Evolutionary conservation across 441 rosid species (phyloP).

Genomic region (Arabidopsis lyrata): DNA sequence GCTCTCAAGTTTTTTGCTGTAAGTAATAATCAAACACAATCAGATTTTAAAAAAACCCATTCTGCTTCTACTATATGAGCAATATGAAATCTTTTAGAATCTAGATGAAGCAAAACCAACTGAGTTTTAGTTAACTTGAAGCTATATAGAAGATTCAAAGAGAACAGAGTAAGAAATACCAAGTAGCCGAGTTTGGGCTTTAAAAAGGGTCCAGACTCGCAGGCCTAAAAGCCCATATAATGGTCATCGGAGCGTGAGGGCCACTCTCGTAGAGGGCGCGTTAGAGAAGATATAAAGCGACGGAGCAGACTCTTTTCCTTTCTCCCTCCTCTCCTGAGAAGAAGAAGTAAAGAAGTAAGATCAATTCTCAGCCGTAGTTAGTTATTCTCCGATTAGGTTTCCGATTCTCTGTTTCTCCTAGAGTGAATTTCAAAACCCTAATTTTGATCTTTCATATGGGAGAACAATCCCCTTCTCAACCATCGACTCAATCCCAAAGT

Average conservation of each 20-base stretch:
- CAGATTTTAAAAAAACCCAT: neutral
- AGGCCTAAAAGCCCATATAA: neutral
- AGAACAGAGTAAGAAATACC: neutral
- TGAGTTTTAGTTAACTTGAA: neutral
- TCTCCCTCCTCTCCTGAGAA: neutral
- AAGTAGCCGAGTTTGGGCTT: neutral
- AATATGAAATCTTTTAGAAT: neutral
- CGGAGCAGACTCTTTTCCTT: neutral
- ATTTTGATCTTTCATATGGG: neutral
- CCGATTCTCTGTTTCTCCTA: neutral
- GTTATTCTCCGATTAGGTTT: neutral
- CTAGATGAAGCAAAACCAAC: neutral
- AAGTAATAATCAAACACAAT: neutral
- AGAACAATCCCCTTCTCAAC: conserved; percentile 5
- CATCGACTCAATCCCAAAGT: neutral
- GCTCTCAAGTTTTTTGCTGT: neutral
- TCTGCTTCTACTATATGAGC: neutral
- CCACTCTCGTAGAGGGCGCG: neutral
- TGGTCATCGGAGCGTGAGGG: neutral
- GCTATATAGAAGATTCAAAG: neutral
- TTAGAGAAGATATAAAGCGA: neutral
- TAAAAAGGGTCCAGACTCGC: neutral
- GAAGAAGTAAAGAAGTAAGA: neutral
- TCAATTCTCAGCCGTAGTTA: neutral
- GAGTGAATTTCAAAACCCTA: neutral